These are phyloP conservation scores for Suhomyces yuchorum DNA, from an alignment of 1,139 yeast species.

Conservation along the genomic window DNA sequence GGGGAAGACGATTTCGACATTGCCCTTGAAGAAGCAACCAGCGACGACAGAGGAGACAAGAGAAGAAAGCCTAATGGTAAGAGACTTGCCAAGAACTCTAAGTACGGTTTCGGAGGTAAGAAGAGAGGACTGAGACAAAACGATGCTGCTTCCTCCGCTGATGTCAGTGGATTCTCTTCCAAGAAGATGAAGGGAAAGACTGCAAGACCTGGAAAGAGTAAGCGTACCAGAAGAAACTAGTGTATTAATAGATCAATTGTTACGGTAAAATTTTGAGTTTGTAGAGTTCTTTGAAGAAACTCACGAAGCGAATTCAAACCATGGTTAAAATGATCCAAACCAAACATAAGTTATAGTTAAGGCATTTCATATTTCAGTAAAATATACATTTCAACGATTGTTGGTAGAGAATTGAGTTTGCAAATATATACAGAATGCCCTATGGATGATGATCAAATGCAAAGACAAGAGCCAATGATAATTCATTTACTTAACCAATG, in stretches of 20 bases:
- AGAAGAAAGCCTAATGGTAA: conserved; percentile 62
- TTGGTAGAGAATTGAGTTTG: too few relatives aligned
- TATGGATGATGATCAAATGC: too few relatives aligned
- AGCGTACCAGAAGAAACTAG: conserved; percentile 34
- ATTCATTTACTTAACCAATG: too few relatives aligned
- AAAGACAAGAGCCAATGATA: too few relatives aligned
- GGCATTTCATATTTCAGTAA: not conserved
- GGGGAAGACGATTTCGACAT: conserved; percentile 64
- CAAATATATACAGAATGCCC: too few relatives aligned
- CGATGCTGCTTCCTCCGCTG: conserved; percentile 74
- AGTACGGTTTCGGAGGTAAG: conserved; percentile 69
- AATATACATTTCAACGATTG: not conserved
- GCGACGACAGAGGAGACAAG: conserved; percentile 41
- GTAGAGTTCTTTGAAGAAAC: not conserved
- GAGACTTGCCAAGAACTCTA: conserved; percentile 66
- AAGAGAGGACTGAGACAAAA: conserved; percentile 74
- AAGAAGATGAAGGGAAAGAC: conserved; percentile 51
- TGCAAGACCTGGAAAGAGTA: conserved; percentile 77
- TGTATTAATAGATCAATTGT: conserved; percentile 3
- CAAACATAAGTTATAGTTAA: not conserved
- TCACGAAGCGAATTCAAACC: not conserved
- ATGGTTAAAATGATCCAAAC: not conserved
- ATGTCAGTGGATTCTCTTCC: conserved; percentile 62
- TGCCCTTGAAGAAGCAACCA: conserved; percentile 89
- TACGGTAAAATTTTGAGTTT: not conserved